These are phyloP conservation scores for Pouteria campechiana DNA, from an alignment of 179 eudicot species.

Conservation along the genomic window DNA sequence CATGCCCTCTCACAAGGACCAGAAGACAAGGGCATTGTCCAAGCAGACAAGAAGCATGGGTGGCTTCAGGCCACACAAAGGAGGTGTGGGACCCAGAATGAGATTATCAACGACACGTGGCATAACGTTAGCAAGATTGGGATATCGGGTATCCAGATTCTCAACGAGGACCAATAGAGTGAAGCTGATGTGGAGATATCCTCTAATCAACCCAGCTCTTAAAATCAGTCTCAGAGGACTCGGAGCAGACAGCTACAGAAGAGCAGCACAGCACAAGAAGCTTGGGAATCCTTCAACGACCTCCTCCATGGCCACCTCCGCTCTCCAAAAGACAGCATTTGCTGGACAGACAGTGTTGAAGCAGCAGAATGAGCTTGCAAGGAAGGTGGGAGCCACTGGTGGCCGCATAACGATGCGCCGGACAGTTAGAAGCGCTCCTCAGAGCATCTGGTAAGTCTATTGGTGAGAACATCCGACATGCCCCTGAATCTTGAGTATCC, in stretches of 20 bases:
- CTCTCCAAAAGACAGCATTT: conserved; percentile 44
- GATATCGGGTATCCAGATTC: conserved; percentile 18
- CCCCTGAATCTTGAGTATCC: too few species aligned
- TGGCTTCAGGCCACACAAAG: too few species aligned
- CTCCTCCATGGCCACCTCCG: conserved; percentile 29
- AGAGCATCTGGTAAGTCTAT: conserved; percentile 53
- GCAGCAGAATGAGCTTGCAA: conserved; percentile 30
- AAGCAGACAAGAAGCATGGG: too few species aligned
- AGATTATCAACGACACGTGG: conserved; percentile 25
- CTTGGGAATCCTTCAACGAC: background rate
- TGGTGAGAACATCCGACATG: too few species aligned
- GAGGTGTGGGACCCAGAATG: too few species aligned
- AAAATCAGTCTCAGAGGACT: conserved; percentile 1
- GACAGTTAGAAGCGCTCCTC: conserved; percentile 43
- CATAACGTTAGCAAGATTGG: conserved; percentile 10
- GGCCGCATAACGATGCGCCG: conserved; percentile 45
- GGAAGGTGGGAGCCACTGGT: conserved; percentile 27
- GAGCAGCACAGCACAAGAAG: background rate
- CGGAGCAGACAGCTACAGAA: background rate
- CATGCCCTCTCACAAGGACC: too few species aligned
- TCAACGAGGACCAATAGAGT: conserved; percentile 20
- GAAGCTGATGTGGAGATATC: conserved; percentile 15
- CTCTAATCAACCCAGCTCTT: conserved; percentile 28
- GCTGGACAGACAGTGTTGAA: conserved; percentile 35
- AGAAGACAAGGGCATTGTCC: too few species aligned